phyloP scores from a whole-genome alignment of 2,329 filamentous ascomycete genomes.

The Cercospora zeae-maydis region DNA sequence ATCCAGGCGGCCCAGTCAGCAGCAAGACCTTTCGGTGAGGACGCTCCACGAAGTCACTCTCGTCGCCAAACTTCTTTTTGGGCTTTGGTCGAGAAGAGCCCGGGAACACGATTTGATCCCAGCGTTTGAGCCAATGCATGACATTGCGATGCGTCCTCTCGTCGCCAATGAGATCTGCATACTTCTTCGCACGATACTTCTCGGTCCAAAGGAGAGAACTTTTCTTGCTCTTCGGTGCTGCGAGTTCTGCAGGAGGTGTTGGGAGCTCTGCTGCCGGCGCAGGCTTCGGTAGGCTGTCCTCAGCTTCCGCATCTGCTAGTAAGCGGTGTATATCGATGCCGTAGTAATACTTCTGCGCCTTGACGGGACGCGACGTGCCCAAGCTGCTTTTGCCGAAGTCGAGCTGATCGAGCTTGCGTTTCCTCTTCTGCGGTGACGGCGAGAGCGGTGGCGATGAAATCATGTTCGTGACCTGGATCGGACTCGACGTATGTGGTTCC shows the following conservation, averaged over 20 bases:
- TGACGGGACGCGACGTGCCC: slow-evolving; percentile 46
- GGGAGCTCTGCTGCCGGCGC: slow-evolving; percentile 29
- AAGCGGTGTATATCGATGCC: slow-evolving; percentile 87
- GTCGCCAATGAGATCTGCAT: slow-evolving; percentile 90
- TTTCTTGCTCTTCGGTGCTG: slow-evolving; percentile 28
- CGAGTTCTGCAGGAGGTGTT: slow-evolving; percentile 41
- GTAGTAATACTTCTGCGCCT: slow-evolving; percentile 75
- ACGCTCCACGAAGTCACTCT: slow-evolving; percentile 56
- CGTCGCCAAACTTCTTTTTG: slow-evolving; percentile 43
- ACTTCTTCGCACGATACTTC: slow-evolving; percentile 89
- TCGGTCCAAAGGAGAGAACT: slow-evolving; percentile 80
- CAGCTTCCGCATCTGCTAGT: slow-evolving; percentile 65
- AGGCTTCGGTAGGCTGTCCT: slow-evolving; percentile 45
- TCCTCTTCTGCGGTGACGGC: slow-evolving; percentile 39
- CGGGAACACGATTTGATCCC: slow-evolving; percentile 91
- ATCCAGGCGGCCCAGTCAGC: slow-evolving; percentile 82
- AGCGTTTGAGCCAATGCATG: slow-evolving; percentile 86
- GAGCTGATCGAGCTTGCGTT: slow-evolving; percentile 32
- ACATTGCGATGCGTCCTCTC: slow-evolving; percentile 89
- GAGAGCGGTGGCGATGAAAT: slow-evolving; percentile 54
- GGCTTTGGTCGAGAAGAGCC: slow-evolving; percentile 60
- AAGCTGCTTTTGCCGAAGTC: slow-evolving; percentile 31
- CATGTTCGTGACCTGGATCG: slow-evolving; percentile 59
- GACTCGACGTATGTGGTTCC: slow-evolving; percentile 43
- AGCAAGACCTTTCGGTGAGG: slow-evolving; percentile 83